Evolutionary conservation across 2,329 filamentous ascomycete species (phyloP).

Genomic region (Ceratocystis alfenasii): DNA sequence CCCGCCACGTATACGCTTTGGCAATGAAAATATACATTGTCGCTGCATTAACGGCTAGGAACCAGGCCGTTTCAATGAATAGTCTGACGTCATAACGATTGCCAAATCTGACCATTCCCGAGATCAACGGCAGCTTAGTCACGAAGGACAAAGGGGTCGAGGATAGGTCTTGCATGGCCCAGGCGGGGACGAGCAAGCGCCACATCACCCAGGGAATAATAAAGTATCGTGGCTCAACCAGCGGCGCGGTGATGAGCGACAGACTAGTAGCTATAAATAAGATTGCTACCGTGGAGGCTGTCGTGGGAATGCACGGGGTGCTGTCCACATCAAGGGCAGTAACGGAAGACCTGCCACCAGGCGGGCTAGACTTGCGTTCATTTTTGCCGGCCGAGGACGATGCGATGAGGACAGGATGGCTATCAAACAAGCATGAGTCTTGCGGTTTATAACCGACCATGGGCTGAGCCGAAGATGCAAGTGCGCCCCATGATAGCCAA

Average conservation of each 20-base stretch:
- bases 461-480: constrained; percentile 32
- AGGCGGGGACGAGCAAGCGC: constrained; percentile 62
- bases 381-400: too few relatives aligned
- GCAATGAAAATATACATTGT: constrained; percentile 63
- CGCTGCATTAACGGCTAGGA: constrained; percentile 48
- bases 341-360: constrained; percentile 12
- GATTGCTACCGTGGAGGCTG: constrained; percentile 42
- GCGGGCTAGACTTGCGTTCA: too few relatives aligned
- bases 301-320: constrained; percentile 26
- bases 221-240: constrained; percentile 93
- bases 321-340: constrained; percentile 26
- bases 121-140: constrained; percentile 2
- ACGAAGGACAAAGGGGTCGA: constrained; percentile 16
- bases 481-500: constrained; percentile 53
- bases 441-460: background rate
- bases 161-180: constrained; percentile 25
- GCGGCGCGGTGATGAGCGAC: constrained; percentile 73
- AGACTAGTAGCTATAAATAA: constrained; percentile 58
- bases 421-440: constrained; percentile 25
- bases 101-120: constrained; percentile 18
- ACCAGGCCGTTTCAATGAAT: constrained; percentile 55
- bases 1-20: constrained; percentile 54
- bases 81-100: constrained; percentile 37
- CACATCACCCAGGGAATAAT: constrained; percentile 92
- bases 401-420: constrained; percentile 26